A percentile compares a stretch with the other conserved stretches of the same genome.
Evolutionary conservation across 2,329 filamentous ascomycete species (phyloP).

Genomic region (Colletotrichum tamarilloi): DNA sequence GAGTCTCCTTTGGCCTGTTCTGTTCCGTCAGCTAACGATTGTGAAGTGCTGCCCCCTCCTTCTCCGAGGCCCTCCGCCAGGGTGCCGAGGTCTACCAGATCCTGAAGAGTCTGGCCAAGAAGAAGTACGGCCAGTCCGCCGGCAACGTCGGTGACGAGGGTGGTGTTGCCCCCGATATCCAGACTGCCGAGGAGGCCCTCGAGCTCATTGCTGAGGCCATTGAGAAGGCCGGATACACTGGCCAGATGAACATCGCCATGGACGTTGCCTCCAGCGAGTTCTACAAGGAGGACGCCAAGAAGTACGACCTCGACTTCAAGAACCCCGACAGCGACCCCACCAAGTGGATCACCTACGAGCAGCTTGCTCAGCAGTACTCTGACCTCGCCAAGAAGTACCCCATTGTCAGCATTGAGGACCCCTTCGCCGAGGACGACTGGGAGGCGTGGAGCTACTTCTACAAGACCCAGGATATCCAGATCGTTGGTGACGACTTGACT

Average conservation of each 20-base stretch:
- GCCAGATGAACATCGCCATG: conserved; percentile 98
- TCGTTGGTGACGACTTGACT: conserved; percentile 97
- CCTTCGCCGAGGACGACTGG: conserved; percentile 99
- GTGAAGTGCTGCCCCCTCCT: conserved; percentile 80
- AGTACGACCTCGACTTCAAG: conserved; percentile 99
- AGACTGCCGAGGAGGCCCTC: conserved; percentile 95
- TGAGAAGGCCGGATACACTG: conserved; percentile 93
- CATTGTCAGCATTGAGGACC: conserved; percentile 98
- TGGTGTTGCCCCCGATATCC: conserved; percentile 98
- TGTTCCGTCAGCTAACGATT: not conserved
- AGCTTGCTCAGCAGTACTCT: conserved; percentile 93
- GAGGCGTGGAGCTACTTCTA: conserved; percentile 99
- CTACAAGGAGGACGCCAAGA: conserved; percentile 97
- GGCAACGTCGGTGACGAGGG: conserved; percentile 99
- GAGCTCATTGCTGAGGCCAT: conserved; percentile 96
- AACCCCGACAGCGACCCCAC: conserved; percentile 95
- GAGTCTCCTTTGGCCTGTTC: not conserved
- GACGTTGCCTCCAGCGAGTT: conserved; percentile 99
- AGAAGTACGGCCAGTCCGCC: conserved; percentile 98
- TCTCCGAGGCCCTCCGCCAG: conserved; percentile 96
- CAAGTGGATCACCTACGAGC: conserved; percentile 99
- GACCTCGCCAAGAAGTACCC: conserved; percentile 93
- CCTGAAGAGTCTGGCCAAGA: conserved; percentile 96
- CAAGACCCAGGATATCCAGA: conserved; percentile 98
- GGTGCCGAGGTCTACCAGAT: conserved; percentile 98